phyloP scores from a whole-genome alignment of 306 rosid genomes.

The Phaseolus lunatus region DNA sequence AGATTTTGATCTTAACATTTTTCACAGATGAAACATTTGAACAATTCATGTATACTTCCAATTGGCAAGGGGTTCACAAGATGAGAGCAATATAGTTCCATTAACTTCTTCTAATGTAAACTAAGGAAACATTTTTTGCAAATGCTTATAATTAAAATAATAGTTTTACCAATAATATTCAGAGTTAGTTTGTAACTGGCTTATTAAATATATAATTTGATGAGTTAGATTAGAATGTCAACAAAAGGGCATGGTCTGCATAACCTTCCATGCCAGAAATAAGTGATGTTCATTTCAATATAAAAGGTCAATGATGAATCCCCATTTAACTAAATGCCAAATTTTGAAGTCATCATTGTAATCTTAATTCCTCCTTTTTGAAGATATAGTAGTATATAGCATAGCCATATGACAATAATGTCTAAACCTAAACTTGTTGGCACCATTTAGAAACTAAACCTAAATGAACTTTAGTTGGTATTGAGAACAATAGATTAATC shows the following conservation, averaged over 20 bases:
- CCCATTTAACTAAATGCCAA: constrained; percentile 25
- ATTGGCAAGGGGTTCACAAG: neutral
- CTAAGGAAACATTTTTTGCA: neutral
- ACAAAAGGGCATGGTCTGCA: constrained; percentile 43
- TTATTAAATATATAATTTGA: constrained; percentile 15
- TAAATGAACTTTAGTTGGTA: constrained; percentile 1
- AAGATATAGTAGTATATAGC: neutral
- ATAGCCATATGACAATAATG: constrained; percentile 25
- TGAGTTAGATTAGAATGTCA: constrained; percentile 30
- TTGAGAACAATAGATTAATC: neutral
- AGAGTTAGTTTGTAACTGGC: neutral
- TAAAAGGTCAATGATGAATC: constrained; percentile 40
- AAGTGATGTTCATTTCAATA: constrained; percentile 41
- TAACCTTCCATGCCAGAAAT: constrained; percentile 44
- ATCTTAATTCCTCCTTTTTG: constrained; percentile 18
- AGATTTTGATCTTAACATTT: neutral
- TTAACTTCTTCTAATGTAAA: neutral
- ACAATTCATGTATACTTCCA: neutral
- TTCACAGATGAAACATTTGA: neutral
- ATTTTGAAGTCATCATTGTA: constrained; percentile 23
- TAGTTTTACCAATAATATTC: neutral
- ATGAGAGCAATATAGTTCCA: neutral
- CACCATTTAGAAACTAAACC: constrained; percentile 21
- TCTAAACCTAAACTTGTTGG: constrained; percentile 34
- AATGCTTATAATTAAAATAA: neutral